Evolutionary conservation across 805 yeast species (phyloP).

Genomic region (Saccharomycopsis capsularis): DNA sequence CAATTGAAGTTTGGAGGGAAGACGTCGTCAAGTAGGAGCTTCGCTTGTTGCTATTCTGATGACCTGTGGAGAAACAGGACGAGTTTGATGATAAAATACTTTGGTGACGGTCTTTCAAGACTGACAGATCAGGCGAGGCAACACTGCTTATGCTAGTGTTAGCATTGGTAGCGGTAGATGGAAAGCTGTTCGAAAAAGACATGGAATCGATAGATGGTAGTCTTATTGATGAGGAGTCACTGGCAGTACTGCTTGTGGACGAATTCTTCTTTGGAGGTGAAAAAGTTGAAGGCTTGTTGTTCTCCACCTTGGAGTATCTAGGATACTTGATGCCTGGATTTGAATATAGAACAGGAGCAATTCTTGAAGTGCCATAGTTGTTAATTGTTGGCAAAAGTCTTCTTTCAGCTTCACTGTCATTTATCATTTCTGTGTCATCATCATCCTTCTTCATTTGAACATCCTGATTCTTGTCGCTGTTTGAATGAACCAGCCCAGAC

Average conservation of each 20-base stretch:
- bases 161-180: neutral
- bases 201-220: slow-evolving; percentile 11
- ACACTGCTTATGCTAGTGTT: neutral
- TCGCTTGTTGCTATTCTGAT: slow-evolving; percentile 6
- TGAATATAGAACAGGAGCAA: slow-evolving; percentile 5
- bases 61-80: slow-evolving; percentile 8
- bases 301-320: slow-evolving; percentile 11
- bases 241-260: neutral
- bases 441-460: neutral
- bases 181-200: neutral
- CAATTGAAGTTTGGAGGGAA: slow-evolving; percentile 18
- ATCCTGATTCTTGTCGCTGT: neutral
- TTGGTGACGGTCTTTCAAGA: slow-evolving; percentile 19
- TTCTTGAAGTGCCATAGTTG: neutral
- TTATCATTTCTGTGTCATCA: neutral
- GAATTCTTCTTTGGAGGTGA: neutral
- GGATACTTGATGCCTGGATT: slow-evolving; percentile 18
- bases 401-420: neutral
- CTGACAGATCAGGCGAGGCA: no score
- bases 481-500: no score
- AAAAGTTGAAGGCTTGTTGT: neutral
- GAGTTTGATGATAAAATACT: slow-evolving; percentile 14
- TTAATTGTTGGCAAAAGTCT: neutral
- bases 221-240: slow-evolving; percentile 1
- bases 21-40: slow-evolving; percentile 17